These are phyloP conservation scores for Hyaloraphidium curvatum DNA, from an alignment of 192 early-diverging fungal species.

Conservation along the genomic window DNA sequence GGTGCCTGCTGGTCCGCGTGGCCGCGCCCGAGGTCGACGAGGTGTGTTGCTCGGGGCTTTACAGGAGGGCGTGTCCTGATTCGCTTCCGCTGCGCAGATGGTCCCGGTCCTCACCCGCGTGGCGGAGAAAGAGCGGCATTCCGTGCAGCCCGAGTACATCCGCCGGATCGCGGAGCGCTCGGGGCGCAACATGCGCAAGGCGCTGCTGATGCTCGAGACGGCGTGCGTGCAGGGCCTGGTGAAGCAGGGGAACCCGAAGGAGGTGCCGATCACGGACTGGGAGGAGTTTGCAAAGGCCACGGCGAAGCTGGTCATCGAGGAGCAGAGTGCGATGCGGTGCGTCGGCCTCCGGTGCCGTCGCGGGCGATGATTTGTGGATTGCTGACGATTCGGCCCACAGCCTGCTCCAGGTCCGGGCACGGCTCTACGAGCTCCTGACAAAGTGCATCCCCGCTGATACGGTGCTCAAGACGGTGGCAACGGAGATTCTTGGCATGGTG, in stretches of 20 bases:
- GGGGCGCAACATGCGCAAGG: conserved; percentile 67
- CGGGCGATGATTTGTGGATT: too few relatives aligned
- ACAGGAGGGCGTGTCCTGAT: background rate
- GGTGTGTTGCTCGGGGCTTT: conserved; percentile 16
- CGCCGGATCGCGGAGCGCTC: conserved; percentile 42
- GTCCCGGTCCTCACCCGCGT: conserved; percentile 43
- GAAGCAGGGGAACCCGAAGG: conserved; percentile 8
- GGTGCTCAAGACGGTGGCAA: conserved; percentile 54
- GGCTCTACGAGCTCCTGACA: conserved; percentile 69
- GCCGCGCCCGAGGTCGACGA: conserved; percentile 57
- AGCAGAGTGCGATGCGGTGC: conserved; percentile 56
- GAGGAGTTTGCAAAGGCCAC: conserved; percentile 55
- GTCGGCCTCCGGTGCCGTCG: too few relatives aligned
- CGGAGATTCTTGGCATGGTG: conserved; percentile 47
- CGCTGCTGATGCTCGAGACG: conserved; percentile 80
- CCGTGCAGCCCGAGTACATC: conserved; percentile 39
- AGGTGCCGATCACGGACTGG: conserved; percentile 65
- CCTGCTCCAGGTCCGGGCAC: conserved; percentile 45
- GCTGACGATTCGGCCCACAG: conserved; percentile 8
- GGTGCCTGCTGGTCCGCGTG: conserved; percentile 78
- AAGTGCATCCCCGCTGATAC: conserved; percentile 75
- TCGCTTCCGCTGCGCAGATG: conserved; percentile 16
- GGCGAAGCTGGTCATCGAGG: conserved; percentile 41
- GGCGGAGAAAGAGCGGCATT: conserved; percentile 60
- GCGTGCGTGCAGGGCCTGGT: conserved; percentile 6